A percentile compares a stretch with the other conserved stretches of the same genome.
phyloP scores from a whole-genome alignment of 768 basidiomycete genomes.

The Boletus fagicola region DNA sequence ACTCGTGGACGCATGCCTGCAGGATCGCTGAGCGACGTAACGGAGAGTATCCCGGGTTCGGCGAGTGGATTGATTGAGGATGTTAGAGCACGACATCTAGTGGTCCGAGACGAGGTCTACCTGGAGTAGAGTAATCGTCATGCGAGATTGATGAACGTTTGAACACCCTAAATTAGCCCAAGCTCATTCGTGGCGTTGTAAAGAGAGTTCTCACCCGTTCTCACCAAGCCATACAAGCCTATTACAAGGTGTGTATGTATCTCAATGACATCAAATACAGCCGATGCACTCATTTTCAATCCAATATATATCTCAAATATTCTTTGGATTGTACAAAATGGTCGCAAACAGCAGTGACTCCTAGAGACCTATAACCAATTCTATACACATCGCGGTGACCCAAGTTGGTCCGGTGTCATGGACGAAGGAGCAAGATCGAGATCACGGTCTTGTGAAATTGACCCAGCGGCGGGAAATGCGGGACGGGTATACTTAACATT shows the following conservation, averaged over 20 bases:
- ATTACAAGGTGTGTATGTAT: no score
- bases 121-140: not conserved
- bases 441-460: not conserved
- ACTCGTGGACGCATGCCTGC: constrained; percentile 21
- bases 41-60: constrained; percentile 8
- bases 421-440: not conserved
- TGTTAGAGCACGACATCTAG: constrained; percentile 6
- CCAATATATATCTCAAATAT: not conserved
- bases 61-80: constrained; percentile 5
- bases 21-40: constrained; percentile 2
- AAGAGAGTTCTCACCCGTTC: not conserved
- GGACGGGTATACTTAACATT: not conserved
- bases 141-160: no score
- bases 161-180: not conserved
- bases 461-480: no score
- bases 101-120: not conserved
- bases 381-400: no score
- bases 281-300: not conserved
- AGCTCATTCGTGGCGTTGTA: not conserved
- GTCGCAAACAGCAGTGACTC: not conserved
- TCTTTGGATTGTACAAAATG: not conserved
- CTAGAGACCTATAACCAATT: not conserved
- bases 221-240: not conserved
- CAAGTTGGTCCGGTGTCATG: not conserved
- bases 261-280: not conserved